Conservation (phyloP, 257 asterid genomes). For the Solanum dulcamara region DNA sequence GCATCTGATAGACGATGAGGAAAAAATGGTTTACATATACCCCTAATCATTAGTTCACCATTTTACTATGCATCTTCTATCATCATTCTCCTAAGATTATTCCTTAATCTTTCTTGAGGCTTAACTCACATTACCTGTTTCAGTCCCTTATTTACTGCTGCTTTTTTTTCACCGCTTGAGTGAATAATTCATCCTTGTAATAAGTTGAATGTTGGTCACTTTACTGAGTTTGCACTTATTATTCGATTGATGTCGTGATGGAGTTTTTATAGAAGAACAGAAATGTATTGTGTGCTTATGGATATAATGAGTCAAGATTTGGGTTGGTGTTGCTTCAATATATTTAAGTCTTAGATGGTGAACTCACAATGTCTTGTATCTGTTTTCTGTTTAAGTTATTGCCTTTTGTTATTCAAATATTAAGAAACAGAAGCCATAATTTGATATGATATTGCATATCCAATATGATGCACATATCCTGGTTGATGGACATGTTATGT, state of each 20-base stretch:
- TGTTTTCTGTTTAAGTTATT: neutral
- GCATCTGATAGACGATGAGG: conserved; percentile 50
- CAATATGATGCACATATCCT: neutral
- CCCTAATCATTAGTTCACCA: neutral
- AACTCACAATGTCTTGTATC: neutral
- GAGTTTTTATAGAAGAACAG: neutral
- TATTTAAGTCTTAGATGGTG: neutral
- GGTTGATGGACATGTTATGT: no score
- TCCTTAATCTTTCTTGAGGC: neutral
- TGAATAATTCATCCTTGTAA: neutral
- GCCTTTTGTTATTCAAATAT: neutral
- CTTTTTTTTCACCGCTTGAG: neutral
- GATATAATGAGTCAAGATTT: neutral
- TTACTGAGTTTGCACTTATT: neutral
- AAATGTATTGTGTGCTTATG: neutral
- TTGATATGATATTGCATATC: neutral
- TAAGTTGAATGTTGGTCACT: neutral
- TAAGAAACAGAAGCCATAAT: neutral
- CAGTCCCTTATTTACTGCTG: neutral
- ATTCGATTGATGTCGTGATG: neutral
- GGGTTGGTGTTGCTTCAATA: neutral
- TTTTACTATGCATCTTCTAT: neutral
- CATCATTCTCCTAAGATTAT: neutral
- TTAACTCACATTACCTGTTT: neutral
- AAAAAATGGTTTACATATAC: neutral